Evolutionary conservation across 2,329 filamentous ascomycete genomes (phyloP).

Genomic region (Pseudogymnoascus sp.): DNA sequence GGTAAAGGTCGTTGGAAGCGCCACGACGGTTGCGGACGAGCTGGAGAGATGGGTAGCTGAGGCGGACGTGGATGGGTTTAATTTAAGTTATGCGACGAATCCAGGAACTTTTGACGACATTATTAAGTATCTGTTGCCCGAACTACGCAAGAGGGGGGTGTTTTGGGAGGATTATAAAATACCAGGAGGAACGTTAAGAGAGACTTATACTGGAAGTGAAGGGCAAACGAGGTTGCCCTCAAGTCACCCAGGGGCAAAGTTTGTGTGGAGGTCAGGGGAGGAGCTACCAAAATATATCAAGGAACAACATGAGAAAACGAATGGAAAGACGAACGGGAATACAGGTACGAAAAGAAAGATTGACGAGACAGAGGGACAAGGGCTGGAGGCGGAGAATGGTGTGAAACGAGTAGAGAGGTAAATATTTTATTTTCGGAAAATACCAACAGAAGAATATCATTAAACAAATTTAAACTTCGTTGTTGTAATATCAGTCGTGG

Average conservation of each 20-base stretch:
- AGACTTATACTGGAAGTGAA: conserved; percentile 13
- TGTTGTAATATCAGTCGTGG: neutral
- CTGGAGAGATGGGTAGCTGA: conserved; percentile 61
- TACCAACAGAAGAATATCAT: neutral
- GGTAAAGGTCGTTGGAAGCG: conserved; percentile 37
- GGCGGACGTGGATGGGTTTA: conserved; percentile 67
- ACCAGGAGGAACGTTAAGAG: conserved; percentile 15
- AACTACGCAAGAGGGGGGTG: conserved; percentile 49
- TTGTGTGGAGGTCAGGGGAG: conserved; percentile 13
- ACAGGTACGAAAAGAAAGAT: neutral
- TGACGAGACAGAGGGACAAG: neutral
- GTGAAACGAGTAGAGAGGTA: neutral
- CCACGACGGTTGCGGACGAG: conserved; percentile 57
- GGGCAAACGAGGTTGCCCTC: conserved; percentile 12
- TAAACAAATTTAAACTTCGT: neutral
- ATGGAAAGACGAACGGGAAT: neutral
- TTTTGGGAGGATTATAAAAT: conserved; percentile 43
- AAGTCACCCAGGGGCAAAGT: conserved; percentile 18
- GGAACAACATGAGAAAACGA: neutral
- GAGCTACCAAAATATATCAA: neutral
- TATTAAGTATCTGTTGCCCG: conserved; percentile 55
- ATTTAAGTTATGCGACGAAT: conserved; percentile 59
- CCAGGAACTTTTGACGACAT: conserved; percentile 62
- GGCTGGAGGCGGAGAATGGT: neutral
- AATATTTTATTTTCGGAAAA: neutral